A percentile compares a stretch with the other conserved stretches of the same genome.
These are phyloP conservation scores for Hanseniaspora taiwanica DNA, from an alignment of 805 yeast genomes.

Conservation along the genomic window DNA sequence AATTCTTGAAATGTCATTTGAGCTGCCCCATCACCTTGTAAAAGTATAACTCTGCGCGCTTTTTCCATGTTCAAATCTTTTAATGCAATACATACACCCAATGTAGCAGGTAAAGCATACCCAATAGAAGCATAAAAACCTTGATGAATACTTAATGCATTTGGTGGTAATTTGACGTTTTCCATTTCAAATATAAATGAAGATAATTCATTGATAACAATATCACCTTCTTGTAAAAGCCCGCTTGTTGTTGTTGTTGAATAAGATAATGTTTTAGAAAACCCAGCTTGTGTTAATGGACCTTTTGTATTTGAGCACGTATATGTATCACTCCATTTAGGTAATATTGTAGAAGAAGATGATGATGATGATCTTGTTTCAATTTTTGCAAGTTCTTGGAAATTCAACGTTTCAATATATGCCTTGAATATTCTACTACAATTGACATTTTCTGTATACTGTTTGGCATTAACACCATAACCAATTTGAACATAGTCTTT, in stretches of 20 bases:
- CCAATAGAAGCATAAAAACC: conserved; percentile 79
- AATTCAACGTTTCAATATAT: conserved; percentile 28
- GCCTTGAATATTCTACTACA: conserved; percentile 38
- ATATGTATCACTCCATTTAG: neutral
- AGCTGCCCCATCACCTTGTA: conserved; percentile 91
- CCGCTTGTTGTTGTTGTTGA: too few relatives aligned
- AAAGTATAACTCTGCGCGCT: conserved; percentile 45
- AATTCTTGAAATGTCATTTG: conserved; percentile 89
- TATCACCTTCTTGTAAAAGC: conserved; percentile 48
- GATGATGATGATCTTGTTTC: conserved; percentile 9
- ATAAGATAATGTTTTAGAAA: conserved; percentile 36
- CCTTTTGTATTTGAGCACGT: conserved; percentile 1
- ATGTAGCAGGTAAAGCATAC: conserved; percentile 72
- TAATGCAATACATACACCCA: conserved; percentile 70
- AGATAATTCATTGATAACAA: conserved; percentile 72
- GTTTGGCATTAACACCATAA: conserved; percentile 16
- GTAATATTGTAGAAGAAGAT: too few relatives aligned
- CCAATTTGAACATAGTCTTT: conserved; percentile 6
- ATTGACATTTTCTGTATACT: conserved; percentile 23
- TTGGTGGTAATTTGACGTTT: conserved; percentile 48
- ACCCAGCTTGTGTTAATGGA: conserved; percentile 17
- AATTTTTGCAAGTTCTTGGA: conserved; percentile 8
- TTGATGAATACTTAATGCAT: conserved; percentile 45
- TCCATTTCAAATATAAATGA: conserved; percentile 68
- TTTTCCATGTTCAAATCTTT: conserved; percentile 32